These are phyloP conservation scores for Solanum chiquidenum DNA, from an alignment of 257 asterid genomes.

Conservation along the genomic window DNA sequence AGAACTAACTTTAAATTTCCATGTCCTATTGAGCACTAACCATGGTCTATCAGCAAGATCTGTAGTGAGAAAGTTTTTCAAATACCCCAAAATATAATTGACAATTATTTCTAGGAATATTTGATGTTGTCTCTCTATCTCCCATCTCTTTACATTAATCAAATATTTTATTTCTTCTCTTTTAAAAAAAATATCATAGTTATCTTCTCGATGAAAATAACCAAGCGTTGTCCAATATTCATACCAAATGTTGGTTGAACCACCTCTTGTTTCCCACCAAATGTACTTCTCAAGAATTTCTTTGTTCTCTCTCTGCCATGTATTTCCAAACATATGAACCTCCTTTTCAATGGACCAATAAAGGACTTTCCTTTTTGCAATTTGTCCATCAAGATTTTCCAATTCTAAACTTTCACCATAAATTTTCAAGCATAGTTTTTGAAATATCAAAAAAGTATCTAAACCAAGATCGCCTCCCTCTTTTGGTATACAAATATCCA, in stretches of 20 bases:
- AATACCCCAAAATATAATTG: neutral
- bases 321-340: neutral
- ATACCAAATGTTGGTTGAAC: neutral
- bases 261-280: neutral
- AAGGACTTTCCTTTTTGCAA: too few species aligned
- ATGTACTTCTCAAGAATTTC: neutral
- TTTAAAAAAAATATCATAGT: neutral
- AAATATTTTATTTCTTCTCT: neutral
- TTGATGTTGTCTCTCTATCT: neutral
- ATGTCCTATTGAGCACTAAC: neutral
- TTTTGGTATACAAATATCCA: too few species aligned
- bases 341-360: too few species aligned
- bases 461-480: too few species aligned
- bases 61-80: neutral
- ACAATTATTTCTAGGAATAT: neutral
- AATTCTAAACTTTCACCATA: too few species aligned
- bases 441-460: too few species aligned
- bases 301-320: neutral
- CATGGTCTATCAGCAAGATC: neutral
- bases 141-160: neutral
- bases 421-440: too few species aligned
- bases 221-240: neutral
- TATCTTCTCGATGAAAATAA: neutral
- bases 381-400: too few species aligned
- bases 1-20: neutral